Percentiles rank a stretch among this genome's conserved stretches.
These are phyloP conservation scores for Stropharia rugosoannulata DNA, from an alignment of 768 basidiomycete species.

Conservation along the genomic window DNA sequence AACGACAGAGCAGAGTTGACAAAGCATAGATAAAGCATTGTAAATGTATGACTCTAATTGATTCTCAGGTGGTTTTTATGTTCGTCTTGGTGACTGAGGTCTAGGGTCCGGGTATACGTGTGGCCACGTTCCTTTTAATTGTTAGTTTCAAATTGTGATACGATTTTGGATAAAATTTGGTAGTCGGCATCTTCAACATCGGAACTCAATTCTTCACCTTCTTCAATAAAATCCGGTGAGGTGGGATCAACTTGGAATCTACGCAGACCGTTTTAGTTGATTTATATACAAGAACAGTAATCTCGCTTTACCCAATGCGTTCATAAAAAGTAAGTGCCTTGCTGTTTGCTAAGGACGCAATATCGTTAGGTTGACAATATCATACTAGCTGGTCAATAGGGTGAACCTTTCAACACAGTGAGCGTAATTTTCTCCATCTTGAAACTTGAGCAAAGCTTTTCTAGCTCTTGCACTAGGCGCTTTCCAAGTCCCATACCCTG, in stretches of 20 bases:
- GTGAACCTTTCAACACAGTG: slow-evolving; percentile 73
- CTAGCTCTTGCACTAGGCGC: slow-evolving; percentile 47
- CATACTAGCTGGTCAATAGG: background rate
- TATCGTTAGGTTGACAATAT: background rate
- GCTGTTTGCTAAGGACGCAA: slow-evolving; percentile 15
- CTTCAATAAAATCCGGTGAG: slow-evolving; percentile 43
- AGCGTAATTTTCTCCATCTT: slow-evolving; percentile 71
- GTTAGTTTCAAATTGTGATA: background rate
- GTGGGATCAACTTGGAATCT: slow-evolving; percentile 56
- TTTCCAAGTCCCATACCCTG: slow-evolving; percentile 62
- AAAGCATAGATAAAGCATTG: no score
- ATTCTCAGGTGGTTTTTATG: no score
- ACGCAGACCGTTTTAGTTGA: background rate
- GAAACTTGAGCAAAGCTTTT: slow-evolving; percentile 48
- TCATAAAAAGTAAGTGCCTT: slow-evolving; percentile 48
- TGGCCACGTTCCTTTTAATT: no score
- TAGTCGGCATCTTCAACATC: slow-evolving; percentile 41
- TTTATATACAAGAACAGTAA: background rate
- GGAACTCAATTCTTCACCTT: slow-evolving; percentile 19
- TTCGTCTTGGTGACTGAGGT: no score
- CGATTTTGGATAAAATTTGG: slow-evolving; percentile 40
- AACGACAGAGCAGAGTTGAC: no score
- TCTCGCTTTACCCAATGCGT: slow-evolving; percentile 42
- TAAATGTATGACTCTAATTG: no score
- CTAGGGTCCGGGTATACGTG: no score